Percentiles rank a stretch among this genome's conserved stretches.
Conservation (phyloP, 495 filamentous ascomycete species). For the Hyaloscypha hepaticicola region DNA sequence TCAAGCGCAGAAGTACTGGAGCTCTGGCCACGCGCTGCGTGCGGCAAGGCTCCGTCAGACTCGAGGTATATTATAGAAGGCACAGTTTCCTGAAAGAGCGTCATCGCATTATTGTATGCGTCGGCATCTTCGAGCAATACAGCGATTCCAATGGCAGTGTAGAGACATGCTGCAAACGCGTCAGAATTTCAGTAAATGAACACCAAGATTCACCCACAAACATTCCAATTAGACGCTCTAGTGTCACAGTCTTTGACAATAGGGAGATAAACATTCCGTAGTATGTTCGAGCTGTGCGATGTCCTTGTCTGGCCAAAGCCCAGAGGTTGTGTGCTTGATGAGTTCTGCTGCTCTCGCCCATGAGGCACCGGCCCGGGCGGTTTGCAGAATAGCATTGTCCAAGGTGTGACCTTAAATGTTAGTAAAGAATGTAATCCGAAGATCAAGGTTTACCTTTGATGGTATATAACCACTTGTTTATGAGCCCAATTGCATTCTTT, state of each 20-base stretch:
- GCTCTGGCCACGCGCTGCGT: conserved; percentile 8
- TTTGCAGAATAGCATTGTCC: conserved; percentile 34
- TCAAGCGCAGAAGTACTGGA: background rate
- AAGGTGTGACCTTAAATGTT: conserved; percentile 32
- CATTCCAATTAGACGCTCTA: conserved; percentile 35
- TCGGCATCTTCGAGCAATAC: conserved; percentile 33
- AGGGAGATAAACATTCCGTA: conserved; percentile 35
- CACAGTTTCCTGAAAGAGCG: conserved; percentile 28
- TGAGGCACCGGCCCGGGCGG: conserved; percentile 30
- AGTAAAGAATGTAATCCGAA: background rate
- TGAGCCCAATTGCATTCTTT: conserved; percentile 31
- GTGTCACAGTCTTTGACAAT: conserved; percentile 26
- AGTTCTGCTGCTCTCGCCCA: conserved; percentile 36
- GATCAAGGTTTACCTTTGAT: background rate
- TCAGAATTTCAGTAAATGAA: background rate
- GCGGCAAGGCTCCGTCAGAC: conserved; percentile 3
- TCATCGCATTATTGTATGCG: conserved; percentile 32
- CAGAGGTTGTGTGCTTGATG: conserved; percentile 31
- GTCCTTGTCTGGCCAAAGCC: conserved; percentile 23
- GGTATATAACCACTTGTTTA: conserved; percentile 30
- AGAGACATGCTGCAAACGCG: conserved; percentile 31
- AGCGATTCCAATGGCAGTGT: conserved; percentile 32
- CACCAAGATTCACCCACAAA: conserved; percentile 23
- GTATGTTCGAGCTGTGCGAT: conserved; percentile 32
- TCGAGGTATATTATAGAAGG: conserved; percentile 33